Percentiles rank a stretch among this genome's conserved stretches.
Evolutionary conservation across 192 early-diverging fungal genomes (phyloP).

Genomic region (Glomus cerebriforme): DNA sequence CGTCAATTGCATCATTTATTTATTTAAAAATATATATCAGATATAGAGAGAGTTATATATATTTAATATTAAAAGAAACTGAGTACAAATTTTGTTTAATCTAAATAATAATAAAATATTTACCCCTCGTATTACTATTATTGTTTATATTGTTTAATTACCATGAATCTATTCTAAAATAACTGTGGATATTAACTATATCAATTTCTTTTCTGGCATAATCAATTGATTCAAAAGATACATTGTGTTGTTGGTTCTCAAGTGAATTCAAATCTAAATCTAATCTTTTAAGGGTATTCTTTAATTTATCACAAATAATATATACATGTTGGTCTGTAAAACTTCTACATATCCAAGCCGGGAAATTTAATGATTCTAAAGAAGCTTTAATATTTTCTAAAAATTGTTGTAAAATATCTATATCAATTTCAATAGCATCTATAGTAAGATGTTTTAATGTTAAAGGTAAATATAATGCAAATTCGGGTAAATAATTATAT

Average conservation of each 20-base stretch:
- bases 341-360: constrained; percentile 7
- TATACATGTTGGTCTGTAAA: constrained; percentile 19
- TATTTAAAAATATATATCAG: no score
- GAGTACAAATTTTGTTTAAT: no score
- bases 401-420: not conserved
- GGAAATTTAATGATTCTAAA: not conserved
- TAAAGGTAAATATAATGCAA: not conserved
- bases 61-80: no score
- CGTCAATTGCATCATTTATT: no score
- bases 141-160: no score
- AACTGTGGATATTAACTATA: not conserved
- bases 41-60: no score
- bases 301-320: not conserved
- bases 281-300: not conserved
- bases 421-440: not conserved
- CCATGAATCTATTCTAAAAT: not conserved
- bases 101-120: no score
- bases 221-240: not conserved
- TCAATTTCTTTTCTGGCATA: not conserved
- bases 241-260: not conserved
- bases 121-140: no score
- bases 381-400: not conserved
- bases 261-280: constrained; percentile 7
- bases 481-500: not conserved
- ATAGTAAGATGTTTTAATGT: not conserved